Percentiles rank a stretch among this genome's conserved stretches.
These are phyloP conservation scores for Pyronema omphalodes DNA, from an alignment of 495 filamentous ascomycete species.

Conservation along the genomic window DNA sequence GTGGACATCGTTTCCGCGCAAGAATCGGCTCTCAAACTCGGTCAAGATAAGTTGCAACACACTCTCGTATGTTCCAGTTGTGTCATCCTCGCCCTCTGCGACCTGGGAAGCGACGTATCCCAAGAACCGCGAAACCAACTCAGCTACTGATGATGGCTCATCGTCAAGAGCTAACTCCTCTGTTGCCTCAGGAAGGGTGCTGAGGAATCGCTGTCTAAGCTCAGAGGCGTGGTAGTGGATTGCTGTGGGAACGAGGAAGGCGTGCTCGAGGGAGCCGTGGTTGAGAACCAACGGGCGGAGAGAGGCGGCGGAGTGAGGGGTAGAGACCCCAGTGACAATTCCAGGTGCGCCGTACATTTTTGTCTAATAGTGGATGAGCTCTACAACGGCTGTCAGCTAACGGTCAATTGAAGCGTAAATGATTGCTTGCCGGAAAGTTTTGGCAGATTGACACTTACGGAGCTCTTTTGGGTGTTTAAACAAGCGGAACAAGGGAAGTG, in stretches of 20 bases:
- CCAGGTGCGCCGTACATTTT: constrained; percentile 66
- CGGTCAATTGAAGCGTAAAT: background rate
- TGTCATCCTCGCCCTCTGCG: constrained; percentile 76
- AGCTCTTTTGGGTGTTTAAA: constrained; percentile 1
- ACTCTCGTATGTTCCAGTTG: constrained; percentile 64
- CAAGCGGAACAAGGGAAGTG: background rate
- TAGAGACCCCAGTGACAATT: constrained; percentile 83
- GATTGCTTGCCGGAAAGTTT: background rate
- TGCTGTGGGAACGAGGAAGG: constrained; percentile 81
- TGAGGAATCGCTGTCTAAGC: constrained; percentile 68
- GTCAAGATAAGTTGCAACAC: constrained; percentile 75
- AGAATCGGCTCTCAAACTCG: constrained; percentile 89
- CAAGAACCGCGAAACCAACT: constrained; percentile 83
- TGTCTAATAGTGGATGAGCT: background rate
- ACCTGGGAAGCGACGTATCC: constrained; percentile 73
- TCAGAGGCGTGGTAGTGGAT: constrained; percentile 91
- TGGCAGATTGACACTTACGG: background rate
- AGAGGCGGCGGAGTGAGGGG: constrained; percentile 73
- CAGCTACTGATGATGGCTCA: constrained; percentile 79
- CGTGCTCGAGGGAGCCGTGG: constrained; percentile 88
- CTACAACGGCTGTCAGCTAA: background rate
- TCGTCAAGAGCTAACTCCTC: constrained; percentile 96
- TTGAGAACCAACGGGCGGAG: constrained; percentile 72
- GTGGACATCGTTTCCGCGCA: constrained; percentile 90
- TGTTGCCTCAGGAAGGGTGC: constrained; percentile 70